Evolutionary conservation across 805 yeast genomes (phyloP).

Genomic region (Kazachstania kunashirensis): DNA sequence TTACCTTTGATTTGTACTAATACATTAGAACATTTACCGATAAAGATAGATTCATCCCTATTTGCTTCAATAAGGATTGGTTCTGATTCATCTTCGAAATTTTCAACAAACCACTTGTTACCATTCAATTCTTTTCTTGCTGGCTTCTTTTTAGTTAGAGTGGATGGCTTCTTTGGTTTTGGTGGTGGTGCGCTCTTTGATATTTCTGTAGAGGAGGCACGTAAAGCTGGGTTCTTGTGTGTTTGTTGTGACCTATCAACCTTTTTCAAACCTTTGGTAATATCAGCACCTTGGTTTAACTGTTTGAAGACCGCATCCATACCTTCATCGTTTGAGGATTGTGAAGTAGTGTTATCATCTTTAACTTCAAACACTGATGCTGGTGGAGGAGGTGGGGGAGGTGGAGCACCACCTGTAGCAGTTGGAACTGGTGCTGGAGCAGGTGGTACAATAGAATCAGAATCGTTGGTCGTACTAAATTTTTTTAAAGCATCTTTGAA

Average conservation of each 20-base stretch:
- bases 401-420: slow-evolving; percentile 26
- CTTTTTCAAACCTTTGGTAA: slow-evolving; percentile 80
- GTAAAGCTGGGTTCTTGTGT: slow-evolving; percentile 78
- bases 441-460: slow-evolving; percentile 12
- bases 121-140: slow-evolving; percentile 70
- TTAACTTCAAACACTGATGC: slow-evolving; percentile 50
- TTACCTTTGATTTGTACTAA: slow-evolving; percentile 84
- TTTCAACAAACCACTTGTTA: slow-evolving; percentile 82
- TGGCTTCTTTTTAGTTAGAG: slow-evolving; percentile 41
- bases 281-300: slow-evolving; percentile 71
- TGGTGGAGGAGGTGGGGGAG: slow-evolving; percentile 90
- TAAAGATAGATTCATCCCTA: slow-evolving; percentile 79
- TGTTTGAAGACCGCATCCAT: slow-evolving; percentile 89
- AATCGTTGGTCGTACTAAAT: slow-evolving; percentile 9
- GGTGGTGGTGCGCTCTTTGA: slow-evolving; percentile 41
- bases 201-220: slow-evolving; percentile 45
- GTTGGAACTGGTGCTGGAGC: slow-evolving; percentile 32
- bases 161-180: slow-evolving; percentile 76
- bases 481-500: slow-evolving; percentile 36
- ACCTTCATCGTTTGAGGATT: slow-evolving; percentile 10
- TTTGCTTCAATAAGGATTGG: slow-evolving; percentile 62
- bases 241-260: slow-evolving; percentile 92
- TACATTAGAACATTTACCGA: slow-evolving; percentile 66
- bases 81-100: slow-evolving; percentile 52
- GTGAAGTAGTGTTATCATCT: slow-evolving; percentile 16